These are phyloP conservation scores for Liquidambar formosana DNA, from an alignment of 164 flowering plant genomes.

Conservation along the genomic window DNA sequence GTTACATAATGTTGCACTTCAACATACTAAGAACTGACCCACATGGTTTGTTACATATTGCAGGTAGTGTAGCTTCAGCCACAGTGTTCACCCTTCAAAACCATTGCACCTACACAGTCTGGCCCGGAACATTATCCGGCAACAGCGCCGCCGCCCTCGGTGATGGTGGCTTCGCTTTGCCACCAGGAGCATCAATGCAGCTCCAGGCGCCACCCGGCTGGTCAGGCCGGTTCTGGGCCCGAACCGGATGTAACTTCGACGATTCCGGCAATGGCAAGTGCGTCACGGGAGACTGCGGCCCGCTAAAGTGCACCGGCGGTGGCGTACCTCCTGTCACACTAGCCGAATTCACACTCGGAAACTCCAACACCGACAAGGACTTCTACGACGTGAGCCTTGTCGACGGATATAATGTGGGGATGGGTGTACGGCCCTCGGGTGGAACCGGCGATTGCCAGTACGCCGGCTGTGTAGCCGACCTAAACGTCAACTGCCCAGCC, in stretches of 20 bases:
- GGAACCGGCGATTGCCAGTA: constrained; percentile 80
- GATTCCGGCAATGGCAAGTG: constrained; percentile 62
- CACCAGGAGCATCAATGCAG: constrained; percentile 48
- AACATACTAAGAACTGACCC: too few species aligned
- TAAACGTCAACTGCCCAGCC: constrained; percentile 69
- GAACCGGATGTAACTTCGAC: constrained; percentile 87
- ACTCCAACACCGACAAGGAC: constrained; percentile 42
- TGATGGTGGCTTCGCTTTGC: constrained; percentile 57
- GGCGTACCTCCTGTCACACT: constrained; percentile 75
- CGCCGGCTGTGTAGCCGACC: constrained; percentile 77
- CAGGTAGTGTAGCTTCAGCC: constrained; percentile 41
- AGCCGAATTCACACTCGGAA: constrained; percentile 75
- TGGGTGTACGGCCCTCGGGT: constrained; percentile 50
- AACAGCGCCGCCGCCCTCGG: constrained; percentile 47
- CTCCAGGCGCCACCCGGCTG: constrained; percentile 69
- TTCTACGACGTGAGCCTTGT: constrained; percentile 96
- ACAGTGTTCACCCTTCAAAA: constrained; percentile 67
- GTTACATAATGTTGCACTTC: too few species aligned
- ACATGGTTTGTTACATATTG: background rate
- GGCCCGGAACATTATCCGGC: constrained; percentile 88
- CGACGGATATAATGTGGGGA: constrained; percentile 86
- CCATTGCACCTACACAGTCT: constrained; percentile 60
- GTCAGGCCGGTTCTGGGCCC: constrained; percentile 94
- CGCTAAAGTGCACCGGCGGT: constrained; percentile 53
- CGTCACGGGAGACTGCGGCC: constrained; percentile 83